Percentiles rank a stretch among this genome's conserved stretches.
Conservation (phyloP, 805 yeast genomes). For the Candida ponderosae region DNA sequence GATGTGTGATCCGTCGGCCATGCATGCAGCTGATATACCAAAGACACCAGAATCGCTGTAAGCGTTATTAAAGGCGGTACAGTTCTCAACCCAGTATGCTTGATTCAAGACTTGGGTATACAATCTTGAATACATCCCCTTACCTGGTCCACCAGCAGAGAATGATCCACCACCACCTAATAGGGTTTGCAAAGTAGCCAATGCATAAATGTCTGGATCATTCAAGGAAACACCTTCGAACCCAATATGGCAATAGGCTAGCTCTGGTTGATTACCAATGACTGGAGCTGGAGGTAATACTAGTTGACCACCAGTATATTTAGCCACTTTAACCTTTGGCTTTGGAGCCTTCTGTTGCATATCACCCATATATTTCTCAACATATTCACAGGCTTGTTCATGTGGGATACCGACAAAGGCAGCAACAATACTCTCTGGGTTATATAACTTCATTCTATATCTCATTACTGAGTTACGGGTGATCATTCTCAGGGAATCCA, state of each 20-base stretch:
- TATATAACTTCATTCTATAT: conserved; percentile 60
- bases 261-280: conserved; percentile 65
- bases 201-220: conserved; percentile 81
- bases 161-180: conserved; percentile 97
- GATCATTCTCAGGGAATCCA: conserved; percentile 52
- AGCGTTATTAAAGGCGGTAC: conserved; percentile 82
- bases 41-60: conserved; percentile 87
- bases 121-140: conserved; percentile 94
- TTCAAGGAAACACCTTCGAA: conserved; percentile 82
- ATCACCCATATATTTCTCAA: conserved; percentile 55
- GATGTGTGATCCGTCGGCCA: conserved; percentile 80
- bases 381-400: conserved; percentile 56
- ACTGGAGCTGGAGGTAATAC: conserved; percentile 45
- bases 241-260: conserved; percentile 78
- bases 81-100: conserved; percentile 84
- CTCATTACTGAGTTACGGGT: conserved; percentile 42
- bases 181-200: conserved; percentile 83
- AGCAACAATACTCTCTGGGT: conserved; percentile 75
- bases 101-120: conserved; percentile 88
- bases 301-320: conserved; percentile 54
- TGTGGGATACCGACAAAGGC: conserved; percentile 84
- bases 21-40: conserved; percentile 79
- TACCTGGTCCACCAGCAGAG: conserved; percentile 98
- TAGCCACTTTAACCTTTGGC: conserved; percentile 28
- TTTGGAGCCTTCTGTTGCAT: conserved; percentile 33